phyloP scores from a whole-genome alignment of 179 eudicot species.

The Pouteria campechiana region DNA sequence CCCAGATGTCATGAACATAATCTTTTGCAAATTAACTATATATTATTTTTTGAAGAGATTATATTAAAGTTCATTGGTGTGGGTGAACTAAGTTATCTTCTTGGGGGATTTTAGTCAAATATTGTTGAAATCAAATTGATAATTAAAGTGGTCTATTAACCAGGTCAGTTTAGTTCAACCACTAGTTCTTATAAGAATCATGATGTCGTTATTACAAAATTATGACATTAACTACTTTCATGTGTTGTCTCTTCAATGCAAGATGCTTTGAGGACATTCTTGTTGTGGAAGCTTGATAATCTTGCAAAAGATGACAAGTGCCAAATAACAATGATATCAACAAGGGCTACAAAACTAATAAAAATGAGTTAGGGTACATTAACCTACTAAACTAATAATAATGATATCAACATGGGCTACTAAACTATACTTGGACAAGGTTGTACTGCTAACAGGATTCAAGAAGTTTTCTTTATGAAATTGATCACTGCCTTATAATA shows the following conservation, averaged over 20 bases:
- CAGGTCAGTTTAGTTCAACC: too few species aligned
- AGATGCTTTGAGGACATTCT: slow-evolving; percentile 91
- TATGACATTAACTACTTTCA: too few species aligned
- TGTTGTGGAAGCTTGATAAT: slow-evolving; percentile 85
- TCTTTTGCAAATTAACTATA: slow-evolving; percentile 78
- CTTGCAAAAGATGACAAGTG: slow-evolving; percentile 80
- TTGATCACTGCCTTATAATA: too few species aligned
- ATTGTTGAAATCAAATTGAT: too few species aligned
- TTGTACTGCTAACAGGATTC: slow-evolving; percentile 18
- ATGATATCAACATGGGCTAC: slow-evolving; percentile 96
- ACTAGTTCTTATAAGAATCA: not conserved
- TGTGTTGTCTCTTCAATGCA: slow-evolving; percentile 22
- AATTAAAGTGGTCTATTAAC: too few species aligned
- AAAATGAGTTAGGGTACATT: too few species aligned
- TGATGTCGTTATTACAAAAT: too few species aligned
- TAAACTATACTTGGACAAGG: slow-evolving; percentile 92
- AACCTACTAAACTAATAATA: too few species aligned
- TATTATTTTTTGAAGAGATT: slow-evolving; percentile 91
- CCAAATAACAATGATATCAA: slow-evolving; percentile 93
- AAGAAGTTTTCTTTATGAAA: too few species aligned
- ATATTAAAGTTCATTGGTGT: slow-evolving; percentile 85
- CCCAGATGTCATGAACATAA: too few species aligned
- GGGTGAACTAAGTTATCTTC: slow-evolving; percentile 62
- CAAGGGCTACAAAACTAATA: too few species aligned
- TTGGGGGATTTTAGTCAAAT: too few species aligned